Base-by-base conservation (phyloP, 495 filamentous ascomycete species). In the Lentithecium fluviatile region DNA sequence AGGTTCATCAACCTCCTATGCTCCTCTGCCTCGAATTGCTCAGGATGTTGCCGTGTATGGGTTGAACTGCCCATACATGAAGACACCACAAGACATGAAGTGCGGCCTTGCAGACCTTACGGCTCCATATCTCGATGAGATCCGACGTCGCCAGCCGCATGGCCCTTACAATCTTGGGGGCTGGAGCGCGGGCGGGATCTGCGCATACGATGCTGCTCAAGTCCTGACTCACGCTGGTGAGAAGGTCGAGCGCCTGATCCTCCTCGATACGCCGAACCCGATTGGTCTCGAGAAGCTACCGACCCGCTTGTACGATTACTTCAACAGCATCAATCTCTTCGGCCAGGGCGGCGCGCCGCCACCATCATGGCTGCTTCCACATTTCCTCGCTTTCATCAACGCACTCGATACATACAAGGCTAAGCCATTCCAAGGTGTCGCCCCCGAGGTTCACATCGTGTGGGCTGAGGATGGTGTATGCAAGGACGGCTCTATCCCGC, bases 161-260 rank as follows among this genome's bases (percentile, higher is more conserved):
- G 90, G 89, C 78, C 83, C 84, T 0, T 87, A 86, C 71, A 76
- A 78, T 65, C 70, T 87, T 21, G 83, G 83, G 37, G 86, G 80
- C 19, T 96, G 91, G 91, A 89, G 85, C 12, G 89, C 89, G 2
- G 91, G 91, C 45, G 91, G 91, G 29, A 87, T 92, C 32, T 85
- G 89, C 62, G 90, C 91, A 24, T 95, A 88, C 70, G 90, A 94
- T 67, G 87, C 88, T 21, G 85, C 85, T 24, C 83, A 83, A 52
- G 83, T 88, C 60, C 78, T 95, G 6, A 29, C 36, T 13, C 47
- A 47, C 1, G 85, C 82, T 42, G 71, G 68, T 37, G 62, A 68
- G 36, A 63, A 60, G 26, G 59, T 63, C 8, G 56, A 58, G 40
- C 36, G 50, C n/a, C 62, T 70, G 47, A 58, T 69, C 42, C 54